Evolutionary conservation across 371 early-diverging fungal genomes (phyloP).

Genomic region (Mucor mucedo): DNA sequence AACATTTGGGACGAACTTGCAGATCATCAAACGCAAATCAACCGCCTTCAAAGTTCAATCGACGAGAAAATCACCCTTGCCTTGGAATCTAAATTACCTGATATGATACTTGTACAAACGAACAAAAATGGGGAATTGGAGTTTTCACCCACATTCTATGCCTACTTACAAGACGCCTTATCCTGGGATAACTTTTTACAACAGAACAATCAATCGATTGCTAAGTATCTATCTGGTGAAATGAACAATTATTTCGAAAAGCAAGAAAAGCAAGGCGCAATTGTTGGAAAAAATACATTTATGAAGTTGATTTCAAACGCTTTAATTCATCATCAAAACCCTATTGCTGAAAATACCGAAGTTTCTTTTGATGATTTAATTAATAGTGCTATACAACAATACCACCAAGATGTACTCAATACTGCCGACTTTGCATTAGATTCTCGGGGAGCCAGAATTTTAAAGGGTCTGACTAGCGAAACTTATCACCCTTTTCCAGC

Average conservation of each 20-base stretch:
- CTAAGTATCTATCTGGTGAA: slow-evolving; percentile 7
- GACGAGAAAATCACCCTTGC: not conserved
- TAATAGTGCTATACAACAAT: slow-evolving; percentile 42
- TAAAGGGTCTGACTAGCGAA: slow-evolving; percentile 55
- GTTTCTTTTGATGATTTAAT: slow-evolving; percentile 29
- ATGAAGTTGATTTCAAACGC: slow-evolving; percentile 14
- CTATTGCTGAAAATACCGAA: not conserved
- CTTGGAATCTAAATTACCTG: slow-evolving; percentile 6
- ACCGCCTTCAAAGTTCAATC: not conserved
- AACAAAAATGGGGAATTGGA: slow-evolving; percentile 12
- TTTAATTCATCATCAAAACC: not conserved
- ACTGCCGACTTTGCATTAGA: slow-evolving; percentile 73
- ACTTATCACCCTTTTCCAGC: slow-evolving; percentile 1
- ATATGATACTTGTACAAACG: slow-evolving; percentile 9
- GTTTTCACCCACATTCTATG: slow-evolving; percentile 7
- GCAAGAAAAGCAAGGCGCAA: slow-evolving; percentile 16
- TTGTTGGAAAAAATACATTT: slow-evolving; percentile 20
- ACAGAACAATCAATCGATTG: slow-evolving; percentile 12
- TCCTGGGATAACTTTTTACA: slow-evolving; percentile 15
- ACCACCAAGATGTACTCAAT: slow-evolving; percentile 60
- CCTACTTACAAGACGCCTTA: slow-evolving; percentile 3
- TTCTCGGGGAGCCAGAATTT: slow-evolving; percentile 68
- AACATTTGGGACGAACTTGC: not conserved
- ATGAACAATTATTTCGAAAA: slow-evolving; percentile 8
- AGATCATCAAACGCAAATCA: not conserved